Evolutionary conservation across 495 filamentous ascomycete genomes (phyloP).

Genomic region (Elaphomyces granulatus): DNA sequence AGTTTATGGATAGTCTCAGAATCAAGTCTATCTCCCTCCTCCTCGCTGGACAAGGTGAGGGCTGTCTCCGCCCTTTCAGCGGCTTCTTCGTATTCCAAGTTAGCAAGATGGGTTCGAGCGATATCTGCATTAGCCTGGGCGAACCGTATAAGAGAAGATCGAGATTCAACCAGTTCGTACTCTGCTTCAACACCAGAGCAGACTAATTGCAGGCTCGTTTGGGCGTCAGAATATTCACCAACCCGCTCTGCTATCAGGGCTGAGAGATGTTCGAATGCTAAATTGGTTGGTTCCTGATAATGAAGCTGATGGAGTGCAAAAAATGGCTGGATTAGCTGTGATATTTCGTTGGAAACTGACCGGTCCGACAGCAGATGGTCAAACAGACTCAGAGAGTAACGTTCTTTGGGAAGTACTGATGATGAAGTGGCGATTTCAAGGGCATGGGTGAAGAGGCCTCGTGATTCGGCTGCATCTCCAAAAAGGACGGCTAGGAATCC

Average conservation of each 20-base stretch:
- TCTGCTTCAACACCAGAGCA: constrained; percentile 58
- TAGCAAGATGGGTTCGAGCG: constrained; percentile 60
- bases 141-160: constrained; percentile 54
- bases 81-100: constrained; percentile 45
- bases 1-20: constrained; percentile 44
- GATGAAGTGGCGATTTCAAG: constrained; percentile 80
- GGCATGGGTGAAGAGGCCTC: constrained; percentile 81
- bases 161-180: constrained; percentile 71
- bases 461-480: constrained; percentile 61
- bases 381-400: constrained; percentile 65
- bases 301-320: constrained; percentile 77
- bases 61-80: constrained; percentile 59
- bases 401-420: constrained; percentile 51
- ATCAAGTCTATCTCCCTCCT: constrained; percentile 40
- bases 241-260: constrained; percentile 71
- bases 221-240: constrained; percentile 49
- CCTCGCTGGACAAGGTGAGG: constrained; percentile 49
- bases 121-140: constrained; percentile 81
- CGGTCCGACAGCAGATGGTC: constrained; percentile 51
- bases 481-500: constrained; percentile 64
- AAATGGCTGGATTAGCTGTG: constrained; percentile 55
- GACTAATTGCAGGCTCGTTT: constrained; percentile 45
- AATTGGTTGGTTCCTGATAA: constrained; percentile 47
- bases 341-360: constrained; percentile 42
- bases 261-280: constrained; percentile 60